A percentile compares a stretch with the other conserved stretches of the same genome.
Evolutionary conservation across 2,329 filamentous ascomycete species (phyloP).

Genomic region (Neonectria punicea): DNA sequence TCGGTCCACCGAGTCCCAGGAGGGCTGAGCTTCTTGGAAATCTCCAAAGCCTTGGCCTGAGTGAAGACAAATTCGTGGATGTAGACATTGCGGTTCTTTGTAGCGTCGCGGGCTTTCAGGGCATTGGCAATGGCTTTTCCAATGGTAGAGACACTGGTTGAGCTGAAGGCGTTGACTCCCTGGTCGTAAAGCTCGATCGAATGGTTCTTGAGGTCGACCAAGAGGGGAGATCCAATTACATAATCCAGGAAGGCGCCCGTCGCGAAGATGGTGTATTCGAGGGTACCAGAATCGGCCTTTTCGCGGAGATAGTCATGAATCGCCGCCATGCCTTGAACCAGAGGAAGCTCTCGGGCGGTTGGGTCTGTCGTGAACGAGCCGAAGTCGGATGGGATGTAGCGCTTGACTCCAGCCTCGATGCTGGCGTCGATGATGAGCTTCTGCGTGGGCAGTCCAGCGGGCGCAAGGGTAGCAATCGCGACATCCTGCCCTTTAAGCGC

Average conservation of each 20-base stretch:
- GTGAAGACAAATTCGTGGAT: slow-evolving; percentile 16
- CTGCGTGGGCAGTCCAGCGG: no score
- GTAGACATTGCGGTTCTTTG: slow-evolving; percentile 13
- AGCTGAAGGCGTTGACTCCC: slow-evolving; percentile 7
- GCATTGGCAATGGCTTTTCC: slow-evolving; percentile 15
- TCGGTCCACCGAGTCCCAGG: neutral
- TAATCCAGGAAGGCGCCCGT: slow-evolving; percentile 3
- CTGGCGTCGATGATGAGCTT: slow-evolving; percentile 11
- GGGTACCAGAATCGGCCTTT: neutral
- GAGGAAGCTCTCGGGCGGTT: neutral
- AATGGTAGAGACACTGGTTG: slow-evolving; percentile 7
- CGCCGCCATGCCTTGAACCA: neutral
- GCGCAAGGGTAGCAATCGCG: slow-evolving; percentile 52
- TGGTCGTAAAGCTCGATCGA: slow-evolving; percentile 5
- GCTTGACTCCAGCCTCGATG: slow-evolving; percentile 15
- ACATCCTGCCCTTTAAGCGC: slow-evolving; percentile 64
- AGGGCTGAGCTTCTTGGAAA: slow-evolving; percentile 9
- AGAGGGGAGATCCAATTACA: slow-evolving; percentile 2
- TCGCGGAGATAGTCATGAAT: slow-evolving; percentile 13
- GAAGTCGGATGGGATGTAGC: slow-evolving; percentile 13
- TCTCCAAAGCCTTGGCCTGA: slow-evolving; percentile 7
- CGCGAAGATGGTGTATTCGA: slow-evolving; percentile 17
- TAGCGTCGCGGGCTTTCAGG: slow-evolving; percentile 1
- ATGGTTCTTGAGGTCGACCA: neutral
- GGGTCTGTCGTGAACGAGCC: slow-evolving; percentile 8